A percentile compares a stretch with the other conserved stretches of the same genome.
Conservation (phyloP, 2,329 filamentous ascomycete genomes). For the Mycogone perniciosa region DNA sequence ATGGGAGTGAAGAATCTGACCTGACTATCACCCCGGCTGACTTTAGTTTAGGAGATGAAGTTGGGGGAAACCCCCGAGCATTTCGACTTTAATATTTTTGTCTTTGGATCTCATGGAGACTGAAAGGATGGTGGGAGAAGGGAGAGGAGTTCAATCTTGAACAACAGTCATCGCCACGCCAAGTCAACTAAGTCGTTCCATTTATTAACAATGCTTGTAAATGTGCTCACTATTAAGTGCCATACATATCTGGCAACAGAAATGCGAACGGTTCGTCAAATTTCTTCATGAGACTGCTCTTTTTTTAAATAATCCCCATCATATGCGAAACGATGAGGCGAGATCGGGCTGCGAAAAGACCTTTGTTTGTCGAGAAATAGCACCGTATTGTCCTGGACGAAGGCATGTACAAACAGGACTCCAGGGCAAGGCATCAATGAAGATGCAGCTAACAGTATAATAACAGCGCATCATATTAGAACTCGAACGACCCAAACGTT, state of each 20-base stretch:
- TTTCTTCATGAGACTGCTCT: background rate
- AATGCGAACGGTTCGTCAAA: slow-evolving; percentile 1
- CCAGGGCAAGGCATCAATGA: background rate
- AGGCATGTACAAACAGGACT: slow-evolving; percentile 19
- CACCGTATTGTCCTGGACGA: slow-evolving; percentile 34
- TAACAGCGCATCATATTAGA: slow-evolving; percentile 32
- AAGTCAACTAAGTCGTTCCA: slow-evolving; percentile 6
- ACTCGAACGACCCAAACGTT: slow-evolving; percentile 26
- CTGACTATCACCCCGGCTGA: no score
- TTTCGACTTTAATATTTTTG: slow-evolving; percentile 23
- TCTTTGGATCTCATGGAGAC: slow-evolving; percentile 18
- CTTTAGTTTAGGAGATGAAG: slow-evolving; percentile 27
- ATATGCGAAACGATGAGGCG: slow-evolving; percentile 31
- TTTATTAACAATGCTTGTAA: background rate
- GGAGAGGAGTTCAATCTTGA: slow-evolving; percentile 15
- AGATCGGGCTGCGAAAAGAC: slow-evolving; percentile 16
- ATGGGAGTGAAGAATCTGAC: background rate
- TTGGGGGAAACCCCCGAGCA: slow-evolving; percentile 27
- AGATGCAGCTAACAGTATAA: background rate
- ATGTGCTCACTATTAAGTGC: slow-evolving; percentile 19
- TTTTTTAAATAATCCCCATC: slow-evolving; percentile 20
- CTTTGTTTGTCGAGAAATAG: slow-evolving; percentile 19
- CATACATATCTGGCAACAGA: slow-evolving; percentile 23
- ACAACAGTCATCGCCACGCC: slow-evolving; percentile 17
- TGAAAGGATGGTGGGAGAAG: background rate